Percentiles rank a stretch among this genome's conserved stretches.
Evolutionary conservation across 2,329 filamentous ascomycete species (phyloP).

Genomic region (Rutstroemia sp.): DNA sequence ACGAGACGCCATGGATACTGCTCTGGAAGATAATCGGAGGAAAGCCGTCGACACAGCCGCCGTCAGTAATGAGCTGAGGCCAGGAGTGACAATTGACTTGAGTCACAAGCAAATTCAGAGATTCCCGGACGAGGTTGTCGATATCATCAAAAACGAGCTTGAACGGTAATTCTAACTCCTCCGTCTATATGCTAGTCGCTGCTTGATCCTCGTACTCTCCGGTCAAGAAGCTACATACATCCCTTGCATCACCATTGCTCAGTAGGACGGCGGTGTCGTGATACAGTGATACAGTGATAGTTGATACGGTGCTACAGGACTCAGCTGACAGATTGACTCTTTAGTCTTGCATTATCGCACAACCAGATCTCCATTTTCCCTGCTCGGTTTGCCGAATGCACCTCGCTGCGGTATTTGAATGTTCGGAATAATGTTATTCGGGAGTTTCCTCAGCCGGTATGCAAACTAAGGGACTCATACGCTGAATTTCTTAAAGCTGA

Average conservation of each 20-base stretch:
- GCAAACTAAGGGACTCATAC: conserved; percentile 25
- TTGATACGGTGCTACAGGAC: background rate
- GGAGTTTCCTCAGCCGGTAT: conserved; percentile 57
- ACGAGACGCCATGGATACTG: conserved; percentile 59
- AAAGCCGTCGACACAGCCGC: conserved; percentile 54
- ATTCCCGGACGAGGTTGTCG: conserved; percentile 31
- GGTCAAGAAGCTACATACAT: conserved; percentile 18
- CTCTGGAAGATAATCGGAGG: conserved; percentile 56
- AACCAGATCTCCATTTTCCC: conserved; percentile 68
- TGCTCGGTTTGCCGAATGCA: conserved; percentile 65
- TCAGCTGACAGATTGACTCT: conserved; percentile 21
- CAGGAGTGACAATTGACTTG: conserved; percentile 69
- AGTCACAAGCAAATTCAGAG: conserved; percentile 64
- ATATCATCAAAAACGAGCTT: conserved; percentile 31
- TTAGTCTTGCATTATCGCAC: conserved; percentile 72
- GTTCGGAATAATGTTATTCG: conserved; percentile 68
- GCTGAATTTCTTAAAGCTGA: conserved; percentile 10
- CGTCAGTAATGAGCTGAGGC: conserved; percentile 52
- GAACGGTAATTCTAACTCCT: conserved; percentile 24
- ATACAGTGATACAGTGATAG: no score
- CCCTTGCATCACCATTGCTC: background rate
- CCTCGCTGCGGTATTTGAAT: conserved; percentile 71
- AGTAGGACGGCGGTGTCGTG: background rate
- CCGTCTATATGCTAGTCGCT: conserved; percentile 8
- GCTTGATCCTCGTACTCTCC: no score